Percentiles rank a stretch among this genome's conserved stretches.
These are phyloP conservation scores for Panus rudis DNA, from an alignment of 768 basidiomycete species.

Conservation along the genomic window DNA sequence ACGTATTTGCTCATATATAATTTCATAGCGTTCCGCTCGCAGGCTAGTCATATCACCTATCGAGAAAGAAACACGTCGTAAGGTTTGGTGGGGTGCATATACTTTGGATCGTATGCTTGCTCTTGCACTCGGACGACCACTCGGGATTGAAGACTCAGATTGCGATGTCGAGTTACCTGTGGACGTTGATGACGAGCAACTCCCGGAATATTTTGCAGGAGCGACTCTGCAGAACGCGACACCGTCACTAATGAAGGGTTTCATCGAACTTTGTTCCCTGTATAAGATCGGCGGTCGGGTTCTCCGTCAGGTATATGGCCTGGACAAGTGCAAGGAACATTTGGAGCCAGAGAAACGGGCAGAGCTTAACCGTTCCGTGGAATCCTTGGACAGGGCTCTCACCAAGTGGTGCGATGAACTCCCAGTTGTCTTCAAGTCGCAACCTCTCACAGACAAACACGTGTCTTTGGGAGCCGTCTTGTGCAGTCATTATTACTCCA, in stretches of 20 bases:
- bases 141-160: constrained; percentile 84
- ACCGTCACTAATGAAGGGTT: constrained; percentile 76
- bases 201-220: constrained; percentile 67
- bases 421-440: constrained; percentile 67
- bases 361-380: constrained; percentile 74
- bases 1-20: constrained; percentile 6
- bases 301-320: constrained; percentile 73
- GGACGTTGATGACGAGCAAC: constrained; percentile 73
- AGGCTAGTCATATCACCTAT: constrained; percentile 61
- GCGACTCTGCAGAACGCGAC: constrained; percentile 46
- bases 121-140: constrained; percentile 79
- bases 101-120: constrained; percentile 89
- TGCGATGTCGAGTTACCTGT: constrained; percentile 85
- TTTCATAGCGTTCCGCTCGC: constrained; percentile 82
- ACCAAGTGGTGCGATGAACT: constrained; percentile 80
- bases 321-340: constrained; percentile 70
- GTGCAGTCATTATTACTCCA: constrained; percentile 85
- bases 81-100: constrained; percentile 95
- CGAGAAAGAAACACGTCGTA: constrained; percentile 84
- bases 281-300: constrained; percentile 84
- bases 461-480: constrained; percentile 81
- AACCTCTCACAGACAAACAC: constrained; percentile 68
- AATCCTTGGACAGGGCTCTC: constrained; percentile 68
- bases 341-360: constrained; percentile 67
- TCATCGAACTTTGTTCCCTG: constrained; percentile 66